Percentiles rank a stretch among this genome's conserved stretches.
These are phyloP conservation scores for Aspergillus clavatus DNA, from an alignment of 2,329 filamentous ascomycete genomes.

Conservation along the genomic window DNA sequence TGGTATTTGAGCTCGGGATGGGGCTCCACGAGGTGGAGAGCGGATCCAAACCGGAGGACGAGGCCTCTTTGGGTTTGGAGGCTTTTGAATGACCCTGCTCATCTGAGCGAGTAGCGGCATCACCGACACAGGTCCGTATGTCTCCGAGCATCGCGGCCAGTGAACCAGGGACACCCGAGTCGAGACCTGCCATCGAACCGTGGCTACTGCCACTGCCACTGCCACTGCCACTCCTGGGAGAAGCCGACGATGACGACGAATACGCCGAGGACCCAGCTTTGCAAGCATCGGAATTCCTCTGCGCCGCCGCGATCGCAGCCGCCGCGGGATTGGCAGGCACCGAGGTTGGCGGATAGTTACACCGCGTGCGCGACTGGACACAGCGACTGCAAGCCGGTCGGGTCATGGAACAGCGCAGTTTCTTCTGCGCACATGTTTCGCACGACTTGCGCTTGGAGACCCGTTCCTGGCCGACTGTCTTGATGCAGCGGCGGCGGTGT, in stretches of 20 bases:
- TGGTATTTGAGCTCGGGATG: background rate
- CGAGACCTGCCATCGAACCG: background rate
- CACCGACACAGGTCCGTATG: background rate
- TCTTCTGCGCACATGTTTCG: slow-evolving; percentile 17
- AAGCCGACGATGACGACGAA: background rate
- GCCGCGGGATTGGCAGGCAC: slow-evolving; percentile 3
- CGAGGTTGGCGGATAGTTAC: slow-evolving; percentile 11
- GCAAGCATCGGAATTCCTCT: background rate
- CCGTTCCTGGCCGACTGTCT: slow-evolving; percentile 13
- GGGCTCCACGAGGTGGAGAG: background rate
- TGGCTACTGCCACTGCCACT: no score
- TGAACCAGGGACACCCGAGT: background rate
- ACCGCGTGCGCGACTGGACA: slow-evolving; percentile 8
- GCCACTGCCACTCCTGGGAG: background rate
- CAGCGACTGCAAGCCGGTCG: slow-evolving; percentile 15
- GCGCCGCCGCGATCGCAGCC: background rate
- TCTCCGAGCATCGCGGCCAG: background rate
- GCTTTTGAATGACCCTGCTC: background rate
- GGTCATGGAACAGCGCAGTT: slow-evolving; percentile 17
- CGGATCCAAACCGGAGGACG: slow-evolving; percentile 2
- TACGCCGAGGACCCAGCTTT: background rate
- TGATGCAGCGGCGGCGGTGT: slow-evolving; percentile 18
- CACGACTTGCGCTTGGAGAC: slow-evolving; percentile 18
- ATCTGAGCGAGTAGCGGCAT: no score
- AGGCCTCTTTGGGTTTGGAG: background rate